These are phyloP conservation scores for Glomus cerebriforme DNA, from an alignment of 192 early-diverging fungal species.

Conservation along the genomic window DNA sequence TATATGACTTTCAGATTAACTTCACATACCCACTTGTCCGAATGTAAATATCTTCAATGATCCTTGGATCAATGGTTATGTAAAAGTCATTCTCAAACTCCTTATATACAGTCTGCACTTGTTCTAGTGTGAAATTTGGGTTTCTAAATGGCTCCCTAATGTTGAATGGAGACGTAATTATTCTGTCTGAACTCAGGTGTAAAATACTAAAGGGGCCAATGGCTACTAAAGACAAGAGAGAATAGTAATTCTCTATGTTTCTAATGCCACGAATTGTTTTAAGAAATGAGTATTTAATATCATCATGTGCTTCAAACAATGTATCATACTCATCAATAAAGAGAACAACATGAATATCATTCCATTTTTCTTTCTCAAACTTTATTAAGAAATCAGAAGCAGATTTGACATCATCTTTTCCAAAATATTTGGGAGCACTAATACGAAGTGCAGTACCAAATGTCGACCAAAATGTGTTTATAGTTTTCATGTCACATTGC, in stretches of 20 bases:
- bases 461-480: constrained; percentile 25
- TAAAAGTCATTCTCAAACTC: constrained; percentile 8
- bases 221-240: constrained; percentile 14
- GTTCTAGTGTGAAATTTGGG: constrained; percentile 34
- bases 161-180: constrained; percentile 36
- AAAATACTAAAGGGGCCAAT: constrained; percentile 30
- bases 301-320: constrained; percentile 2
- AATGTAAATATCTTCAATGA: constrained; percentile 34
- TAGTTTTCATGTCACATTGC: neutral
- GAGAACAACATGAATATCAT: neutral
- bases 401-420: constrained; percentile 13
- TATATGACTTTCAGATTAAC: neutral
- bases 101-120: constrained; percentile 29
- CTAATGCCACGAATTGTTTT: constrained; percentile 8
- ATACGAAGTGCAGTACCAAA: neutral
- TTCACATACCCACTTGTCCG: constrained; percentile 36
- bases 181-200: constrained; percentile 2
- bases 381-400: constrained; percentile 12
- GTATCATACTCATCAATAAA: constrained; percentile 33
- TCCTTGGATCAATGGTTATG: constrained; percentile 26
- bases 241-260: neutral
- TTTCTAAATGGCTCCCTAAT: constrained; percentile 34
- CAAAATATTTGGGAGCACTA: neutral
- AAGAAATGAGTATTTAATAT: constrained; percentile 11
- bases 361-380: neutral